Base-by-base conservation (phyloP, 2,329 filamentous ascomycete genomes). In the Fusarium dlaminii region DNA sequence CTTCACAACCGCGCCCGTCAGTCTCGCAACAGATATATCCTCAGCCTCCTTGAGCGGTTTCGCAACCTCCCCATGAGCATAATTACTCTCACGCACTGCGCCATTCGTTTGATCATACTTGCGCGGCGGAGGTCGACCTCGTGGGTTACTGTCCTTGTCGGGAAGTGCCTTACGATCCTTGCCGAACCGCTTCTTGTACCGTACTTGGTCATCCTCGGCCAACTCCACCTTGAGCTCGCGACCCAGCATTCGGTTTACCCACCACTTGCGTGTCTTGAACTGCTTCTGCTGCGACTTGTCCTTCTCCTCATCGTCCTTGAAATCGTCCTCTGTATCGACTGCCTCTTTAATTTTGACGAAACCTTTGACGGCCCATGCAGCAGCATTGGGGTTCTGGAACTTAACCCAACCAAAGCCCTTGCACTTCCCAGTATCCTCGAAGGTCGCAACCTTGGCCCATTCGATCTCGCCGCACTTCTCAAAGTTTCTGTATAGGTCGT, bases 321-420 rank as follows among this genome's bases (percentile, higher is more conserved):
- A 90, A 79, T 91, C 89, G 30, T 89, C 88, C 61, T 90, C 88
- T 12, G 89, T 91, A 75, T 91, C 87, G 43, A 92, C 82, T 62
- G 90, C 87, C 80, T 92, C 89, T 80, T 89, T 89, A 78, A 95
- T 88, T 83, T 91, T 90, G 68, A 94, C 88, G 78, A 93, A 98
- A 2, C 96, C 96, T 80, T 91, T 92, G 74, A 97, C 94, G 1
- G 84, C 84, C 81, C 83, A 84, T 56, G 91, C 90, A 0, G 94
- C 94, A 1, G 92, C 89, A 64, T 93, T 91, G 17, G 95, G 80
- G 57, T 95, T 91, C 80, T 92, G 91, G 83, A 98, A 99, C 70
- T 94, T 94, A 70, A 99, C 91, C 95, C 96, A 99, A 11, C 92
- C 96, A 84, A 93, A 99, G 24, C 96, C 97, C 85, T 98, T 98